Evolutionary conservation across 2,329 filamentous ascomycete genomes (phyloP), one percentile per base, ranked within the genome.

Genomic region (Colletotrichum australisinense): DNA sequence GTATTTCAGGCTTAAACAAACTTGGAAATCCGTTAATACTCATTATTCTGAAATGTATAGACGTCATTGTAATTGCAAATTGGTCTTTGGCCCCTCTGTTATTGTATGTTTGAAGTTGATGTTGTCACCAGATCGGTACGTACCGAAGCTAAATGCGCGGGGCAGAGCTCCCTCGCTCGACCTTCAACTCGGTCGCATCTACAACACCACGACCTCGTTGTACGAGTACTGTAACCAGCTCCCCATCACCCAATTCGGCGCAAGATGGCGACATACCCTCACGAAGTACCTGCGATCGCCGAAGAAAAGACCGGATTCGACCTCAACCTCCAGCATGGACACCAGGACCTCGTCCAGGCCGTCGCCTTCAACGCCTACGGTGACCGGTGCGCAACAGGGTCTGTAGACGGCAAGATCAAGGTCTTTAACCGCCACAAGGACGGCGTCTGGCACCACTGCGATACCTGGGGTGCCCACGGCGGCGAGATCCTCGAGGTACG

Each of bases 331-430:
- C 89, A 92, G 74, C 92, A 95, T 81, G 92, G 92, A 77, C 93
- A 95, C 83, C 90, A 91, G 78, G 94, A 97, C 81, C 88, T 97
- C 57, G 93, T 97, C 64, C 92, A 95, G 76, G 93, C 94, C 68
- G 92, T 96, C 74, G 93, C 94, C 76, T 97, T 97, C 88, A 98
- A 98, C 83, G 92, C 92, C 76, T 97, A 97, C 82, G 96, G 95
- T 77, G 95, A 95, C 78, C 94, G 95, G 77, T 95, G 96, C 86
- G 94, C 95, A 55, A 97, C 95, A 3, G 95, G 95, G 42, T 97
- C 95, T 22, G 94, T 96, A 22, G 96, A 98, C 82, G 96, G 97
- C 82, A 94, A 93, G 81, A 93, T 98, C 79, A 95, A 95, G 80
- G 93, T 98, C 75, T 98, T 96, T 89, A 94, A 96, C 83, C 89